phyloP scores from a whole-genome alignment of 179 eudicot species.

The Beta lomatogona region DNA sequence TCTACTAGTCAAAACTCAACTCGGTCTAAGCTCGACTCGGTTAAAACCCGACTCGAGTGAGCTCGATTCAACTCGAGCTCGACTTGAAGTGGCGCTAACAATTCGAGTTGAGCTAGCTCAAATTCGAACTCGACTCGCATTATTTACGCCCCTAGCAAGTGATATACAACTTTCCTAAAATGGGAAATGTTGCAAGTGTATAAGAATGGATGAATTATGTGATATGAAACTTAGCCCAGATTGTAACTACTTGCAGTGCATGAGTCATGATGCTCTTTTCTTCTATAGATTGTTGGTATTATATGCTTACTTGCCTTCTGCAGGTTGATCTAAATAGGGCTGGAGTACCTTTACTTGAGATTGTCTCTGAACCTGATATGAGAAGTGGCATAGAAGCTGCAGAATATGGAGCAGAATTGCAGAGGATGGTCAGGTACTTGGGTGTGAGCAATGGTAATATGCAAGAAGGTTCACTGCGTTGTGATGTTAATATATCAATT shows the following conservation, averaged over 20 bases:
- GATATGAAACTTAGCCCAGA: background rate
- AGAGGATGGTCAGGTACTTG: conserved; percentile 86
- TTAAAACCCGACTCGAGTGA: no score
- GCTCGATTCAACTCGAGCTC: no score
- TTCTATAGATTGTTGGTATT: background rate
- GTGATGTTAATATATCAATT: conserved; percentile 89
- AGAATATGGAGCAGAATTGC: conserved; percentile 92
- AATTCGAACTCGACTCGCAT: no score
- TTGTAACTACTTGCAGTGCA: background rate
- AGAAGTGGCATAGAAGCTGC: conserved; percentile 97
- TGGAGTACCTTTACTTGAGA: conserved; percentile 95
- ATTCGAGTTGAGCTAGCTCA: no score
- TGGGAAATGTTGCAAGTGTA: no score
- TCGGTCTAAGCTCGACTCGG: no score
- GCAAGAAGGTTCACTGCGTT: conserved; percentile 98
- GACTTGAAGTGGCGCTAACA: no score
- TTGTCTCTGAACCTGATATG: conserved; percentile 98
- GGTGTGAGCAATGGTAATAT: conserved; percentile 95
- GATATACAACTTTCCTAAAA: no score
- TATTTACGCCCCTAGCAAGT: no score
- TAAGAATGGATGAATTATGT: background rate
- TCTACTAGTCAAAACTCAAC: no score
- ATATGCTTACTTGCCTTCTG: conserved; percentile 11
- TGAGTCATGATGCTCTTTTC: background rate
- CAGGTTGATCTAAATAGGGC: conserved; percentile 98